These are phyloP conservation scores for Cercospora sp. DNA, from an alignment of 2,329 filamentous ascomycete species.

Conservation along the genomic window DNA sequence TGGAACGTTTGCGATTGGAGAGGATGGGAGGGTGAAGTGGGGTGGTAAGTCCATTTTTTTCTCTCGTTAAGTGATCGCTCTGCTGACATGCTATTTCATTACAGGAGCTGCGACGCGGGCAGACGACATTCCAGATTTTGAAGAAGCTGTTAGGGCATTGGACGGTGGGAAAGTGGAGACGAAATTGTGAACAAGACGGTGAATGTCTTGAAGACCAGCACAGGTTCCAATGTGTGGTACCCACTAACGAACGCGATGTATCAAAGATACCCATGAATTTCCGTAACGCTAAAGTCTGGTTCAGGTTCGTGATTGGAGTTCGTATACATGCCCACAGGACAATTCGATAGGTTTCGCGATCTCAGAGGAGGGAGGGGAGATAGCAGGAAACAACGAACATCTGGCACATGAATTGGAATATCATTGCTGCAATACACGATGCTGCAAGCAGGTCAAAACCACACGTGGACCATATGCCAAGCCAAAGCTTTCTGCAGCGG, in stretches of 20 bases:
- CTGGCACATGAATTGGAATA: not conserved
- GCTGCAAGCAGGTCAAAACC: not conserved
- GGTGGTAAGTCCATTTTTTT: too few species aligned
- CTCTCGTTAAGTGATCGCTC: too few species aligned
- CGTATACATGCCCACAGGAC: too few species aligned
- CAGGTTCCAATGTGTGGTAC: not conserved
- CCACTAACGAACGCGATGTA: not conserved
- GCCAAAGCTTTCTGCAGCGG: not conserved
- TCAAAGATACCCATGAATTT: not conserved
- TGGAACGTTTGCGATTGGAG: constrained; percentile 64
- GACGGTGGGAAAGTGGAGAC: not conserved
- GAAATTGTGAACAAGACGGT: not conserved
- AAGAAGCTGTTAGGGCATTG: constrained; percentile 42
- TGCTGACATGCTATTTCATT: not conserved
- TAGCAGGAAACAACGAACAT: not conserved
- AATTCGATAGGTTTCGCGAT: too few species aligned
- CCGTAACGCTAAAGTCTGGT: not conserved
- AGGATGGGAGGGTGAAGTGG: constrained; percentile 56
- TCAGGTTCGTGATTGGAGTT: not conserved
- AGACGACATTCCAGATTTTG: constrained; percentile 57
- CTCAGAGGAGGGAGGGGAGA: too few species aligned
- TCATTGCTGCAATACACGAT: constrained; percentile 2
- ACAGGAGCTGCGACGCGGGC: constrained; percentile 47
- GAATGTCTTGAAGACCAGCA: not conserved
- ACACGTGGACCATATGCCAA: not conserved